phyloP scores from a whole-genome alignment of 2,329 filamentous ascomycete species.

The Exophiala dermatitidis region DNA sequence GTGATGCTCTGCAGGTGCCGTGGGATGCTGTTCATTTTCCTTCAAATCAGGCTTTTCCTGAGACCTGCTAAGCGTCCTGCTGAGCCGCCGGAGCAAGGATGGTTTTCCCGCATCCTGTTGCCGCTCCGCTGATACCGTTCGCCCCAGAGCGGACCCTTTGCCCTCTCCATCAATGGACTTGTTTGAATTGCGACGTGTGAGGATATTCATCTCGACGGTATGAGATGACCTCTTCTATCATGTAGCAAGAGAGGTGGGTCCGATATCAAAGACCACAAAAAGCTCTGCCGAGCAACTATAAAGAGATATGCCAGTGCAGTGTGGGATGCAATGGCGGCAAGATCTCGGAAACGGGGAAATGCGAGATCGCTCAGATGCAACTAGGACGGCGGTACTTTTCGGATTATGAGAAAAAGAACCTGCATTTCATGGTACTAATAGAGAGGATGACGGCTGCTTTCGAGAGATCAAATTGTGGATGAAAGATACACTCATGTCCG shows the following conservation, averaged over 20 bases:
- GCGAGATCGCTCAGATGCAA: not conserved
- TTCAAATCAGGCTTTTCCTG: not conserved
- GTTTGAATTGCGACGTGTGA: constrained; percentile 4
- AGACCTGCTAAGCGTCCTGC: constrained; percentile 5
- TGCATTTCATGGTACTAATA: too few species aligned
- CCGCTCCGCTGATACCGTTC: constrained; percentile 1
- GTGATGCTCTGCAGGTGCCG: not conserved
- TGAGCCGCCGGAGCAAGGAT: constrained; percentile 9
- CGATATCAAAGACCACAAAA: not conserved
- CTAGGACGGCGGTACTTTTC: too few species aligned
- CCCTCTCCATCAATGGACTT: not conserved
- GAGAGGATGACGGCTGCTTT: too few species aligned
- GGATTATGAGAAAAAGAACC: too few species aligned
- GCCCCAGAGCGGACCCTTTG: not conserved
- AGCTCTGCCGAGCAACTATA: not conserved
- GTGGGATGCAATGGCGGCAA: not conserved
- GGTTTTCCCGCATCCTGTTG: constrained; percentile 2
- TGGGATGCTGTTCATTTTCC: not conserved
- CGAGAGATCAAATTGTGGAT: too few species aligned
- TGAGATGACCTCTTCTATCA: not conserved
- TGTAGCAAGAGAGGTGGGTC: not conserved
- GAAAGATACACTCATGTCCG: too few species aligned
- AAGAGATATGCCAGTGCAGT: not conserved
- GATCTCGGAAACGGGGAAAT: not conserved
- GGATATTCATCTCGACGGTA: constrained; percentile 4